Base-by-base conservation (phyloP, 805 yeast species). In the Zygosaccharomyces pseudorouxii region DNA sequence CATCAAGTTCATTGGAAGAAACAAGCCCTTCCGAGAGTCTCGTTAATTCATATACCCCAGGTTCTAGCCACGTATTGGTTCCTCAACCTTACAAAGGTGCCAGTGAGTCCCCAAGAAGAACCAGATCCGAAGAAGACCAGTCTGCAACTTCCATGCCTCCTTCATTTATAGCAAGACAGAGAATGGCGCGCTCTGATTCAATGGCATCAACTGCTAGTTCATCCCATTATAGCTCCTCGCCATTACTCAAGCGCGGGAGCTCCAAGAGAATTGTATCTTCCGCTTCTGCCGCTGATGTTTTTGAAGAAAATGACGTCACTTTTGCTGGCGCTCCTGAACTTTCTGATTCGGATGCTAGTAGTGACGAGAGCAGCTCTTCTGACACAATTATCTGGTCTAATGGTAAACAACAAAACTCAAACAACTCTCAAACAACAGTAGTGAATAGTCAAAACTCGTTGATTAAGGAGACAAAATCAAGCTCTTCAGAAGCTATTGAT, bases 311-410 rank as follows among this genome's bases (percentile, higher is more conserved):
- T 57, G 77, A 73, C 2, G 77, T 89, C 28, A 78, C 81, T 2
- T 90, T 90, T 69, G 85, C 78, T n/a, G 82, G 77, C 52, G 90
- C 83, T 0, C 93, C 96, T 0, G 71, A 59, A 3, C 67, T 78
- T 38, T 74, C 73, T n/a, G 78, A 72, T 36, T 71, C 75, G 1
- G 82, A 77, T 44, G 82, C 74, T 42, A 84, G 78, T 18, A 50
- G 47, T 1, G 52, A 52, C 37, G 54, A 57, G 10, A 58, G 62
- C 37, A 57, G 58, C 19, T 57, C 64, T 11, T 59, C 69, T 8
- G 63, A 56, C 41, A 60, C 54, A 16, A 55, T 56, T n/a, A 57
- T 51, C 2, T 53, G 57, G 57, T 41, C 52, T 4, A 45, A 45
- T 22, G 43, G 38, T 14, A 30, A 25, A 20, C 33, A n/a, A 8